Conservation (phyloP, 306 rosid species). For the Fragaria nilgerrensis region DNA sequence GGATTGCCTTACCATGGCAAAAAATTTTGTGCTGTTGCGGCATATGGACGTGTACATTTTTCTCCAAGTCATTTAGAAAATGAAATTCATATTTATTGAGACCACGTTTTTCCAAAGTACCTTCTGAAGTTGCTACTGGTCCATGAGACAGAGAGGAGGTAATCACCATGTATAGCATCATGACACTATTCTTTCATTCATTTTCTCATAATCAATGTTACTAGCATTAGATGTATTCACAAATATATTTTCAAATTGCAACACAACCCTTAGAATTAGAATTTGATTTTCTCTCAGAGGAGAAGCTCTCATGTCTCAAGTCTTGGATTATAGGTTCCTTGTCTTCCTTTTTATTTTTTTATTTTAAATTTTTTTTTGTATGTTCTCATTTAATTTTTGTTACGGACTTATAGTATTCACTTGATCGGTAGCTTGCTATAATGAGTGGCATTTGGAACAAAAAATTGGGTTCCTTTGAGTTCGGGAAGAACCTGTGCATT, state of each 20-base stretch:
- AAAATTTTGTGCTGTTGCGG: slow-evolving; percentile 50
- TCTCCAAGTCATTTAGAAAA: slow-evolving; percentile 31
- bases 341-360: not conserved
- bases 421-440: not conserved
- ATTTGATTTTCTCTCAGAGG: not conserved
- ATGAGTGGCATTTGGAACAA: not conserved
- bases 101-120: slow-evolving; percentile 5
- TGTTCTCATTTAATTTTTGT: not conserved
- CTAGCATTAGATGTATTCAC: not conserved
- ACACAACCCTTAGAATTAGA: not conserved
- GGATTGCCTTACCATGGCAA: slow-evolving; percentile 41
- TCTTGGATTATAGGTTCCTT: not conserved
- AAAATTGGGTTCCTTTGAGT: not conserved
- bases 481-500: not conserved
- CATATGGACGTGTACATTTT: slow-evolving; percentile 34
- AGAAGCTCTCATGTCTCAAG: not conserved
- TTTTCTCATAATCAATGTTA: not conserved
- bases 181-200: slow-evolving; percentile 10
- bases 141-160: slow-evolving; percentile 15
- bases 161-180: slow-evolving; percentile 36
- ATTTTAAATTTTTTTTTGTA: not conserved
- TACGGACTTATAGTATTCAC: not conserved
- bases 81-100: slow-evolving; percentile 39
- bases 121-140: slow-evolving; percentile 11
- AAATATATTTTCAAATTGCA: not conserved